Evolutionary conservation across 768 basidiomycete species (phyloP).

Genomic region (Russula ochroleuca): DNA sequence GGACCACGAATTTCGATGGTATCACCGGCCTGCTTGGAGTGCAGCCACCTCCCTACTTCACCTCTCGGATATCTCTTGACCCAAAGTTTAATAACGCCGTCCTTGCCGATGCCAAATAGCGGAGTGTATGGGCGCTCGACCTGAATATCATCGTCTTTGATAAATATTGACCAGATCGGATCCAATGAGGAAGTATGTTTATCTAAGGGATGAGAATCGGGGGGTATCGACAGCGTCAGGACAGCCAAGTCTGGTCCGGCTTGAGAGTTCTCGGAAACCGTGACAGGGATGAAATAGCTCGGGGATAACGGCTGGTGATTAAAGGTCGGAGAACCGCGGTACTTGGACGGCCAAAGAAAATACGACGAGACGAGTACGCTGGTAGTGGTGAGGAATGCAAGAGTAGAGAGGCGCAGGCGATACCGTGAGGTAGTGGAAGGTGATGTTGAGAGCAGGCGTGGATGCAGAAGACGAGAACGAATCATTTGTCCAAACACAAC

Average conservation of each 20-base stretch:
- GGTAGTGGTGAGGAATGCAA: constrained; percentile 38
- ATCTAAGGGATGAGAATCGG: constrained; percentile 30
- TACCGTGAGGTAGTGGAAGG: background rate
- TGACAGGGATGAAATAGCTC: constrained; percentile 51
- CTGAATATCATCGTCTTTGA: constrained; percentile 87
- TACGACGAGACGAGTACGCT: constrained; percentile 45
- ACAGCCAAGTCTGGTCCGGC: constrained; percentile 60
- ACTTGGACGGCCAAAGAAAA: constrained; percentile 48
- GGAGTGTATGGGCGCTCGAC: constrained; percentile 86
- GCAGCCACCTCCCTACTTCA: constrained; percentile 81
- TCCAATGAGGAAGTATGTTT: constrained; percentile 20
- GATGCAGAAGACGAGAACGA: constrained; percentile 11
- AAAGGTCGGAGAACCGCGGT: constrained; percentile 44
- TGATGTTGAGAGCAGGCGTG: constrained; percentile 15
- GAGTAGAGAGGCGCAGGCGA: constrained; percentile 20
- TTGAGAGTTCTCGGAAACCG: constrained; percentile 48
- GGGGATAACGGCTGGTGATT: constrained; percentile 32
- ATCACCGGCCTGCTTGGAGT: constrained; percentile 63
- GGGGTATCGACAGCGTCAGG: constrained; percentile 56
- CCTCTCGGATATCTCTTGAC: constrained; percentile 73
- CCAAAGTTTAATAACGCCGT: constrained; percentile 73
- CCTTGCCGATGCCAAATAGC: constrained; percentile 59
- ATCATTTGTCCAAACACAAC: constrained; percentile 8
- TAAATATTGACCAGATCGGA: constrained; percentile 70
- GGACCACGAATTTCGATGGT: constrained; percentile 74